A percentile compares a stretch with the other conserved stretches of the same genome.
Conservation (phyloP, 805 yeast genomes). For the Metschnikowia hibisci region DNA sequence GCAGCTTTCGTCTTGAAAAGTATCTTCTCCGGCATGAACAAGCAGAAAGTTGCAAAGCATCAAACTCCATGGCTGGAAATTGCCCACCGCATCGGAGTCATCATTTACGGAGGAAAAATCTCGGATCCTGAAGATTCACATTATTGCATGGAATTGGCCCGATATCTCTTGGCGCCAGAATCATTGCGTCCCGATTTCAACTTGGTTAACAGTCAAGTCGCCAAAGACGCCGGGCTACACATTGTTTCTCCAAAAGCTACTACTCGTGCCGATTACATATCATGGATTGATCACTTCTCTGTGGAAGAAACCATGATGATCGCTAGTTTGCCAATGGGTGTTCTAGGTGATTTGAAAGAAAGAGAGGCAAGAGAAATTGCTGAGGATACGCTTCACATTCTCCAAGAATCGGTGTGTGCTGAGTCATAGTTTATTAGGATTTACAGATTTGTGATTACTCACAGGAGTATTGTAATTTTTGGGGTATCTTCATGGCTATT, state of each 20-base stretch:
- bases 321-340: conserved; percentile 47
- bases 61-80: conserved; percentile 54
- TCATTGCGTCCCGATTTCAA: conserved; percentile 43
- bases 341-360: conserved; percentile 32
- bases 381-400: neutral
- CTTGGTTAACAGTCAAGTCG: conserved; percentile 30
- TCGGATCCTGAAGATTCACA: conserved; percentile 39
- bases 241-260: conserved; percentile 49
- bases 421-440: neutral
- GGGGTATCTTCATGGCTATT: no score
- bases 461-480: no score
- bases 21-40: conserved; percentile 24
- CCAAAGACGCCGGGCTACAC: conserved; percentile 10
- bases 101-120: conserved; percentile 67
- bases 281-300: conserved; percentile 56
- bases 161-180: conserved; percentile 32
- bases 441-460: neutral
- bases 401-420: neutral
- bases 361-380: conserved; percentile 19
- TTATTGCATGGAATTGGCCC: conserved; percentile 33
- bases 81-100: conserved; percentile 44
- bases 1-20: conserved; percentile 44
- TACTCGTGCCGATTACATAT: conserved; percentile 25
- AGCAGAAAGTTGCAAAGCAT: conserved; percentile 2
- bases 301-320: conserved; percentile 49